Evolutionary conservation across 257 asterid species (phyloP), one percentile per base, ranked within the genome.

Genomic region (Nicotiana tomentosiformis): DNA sequence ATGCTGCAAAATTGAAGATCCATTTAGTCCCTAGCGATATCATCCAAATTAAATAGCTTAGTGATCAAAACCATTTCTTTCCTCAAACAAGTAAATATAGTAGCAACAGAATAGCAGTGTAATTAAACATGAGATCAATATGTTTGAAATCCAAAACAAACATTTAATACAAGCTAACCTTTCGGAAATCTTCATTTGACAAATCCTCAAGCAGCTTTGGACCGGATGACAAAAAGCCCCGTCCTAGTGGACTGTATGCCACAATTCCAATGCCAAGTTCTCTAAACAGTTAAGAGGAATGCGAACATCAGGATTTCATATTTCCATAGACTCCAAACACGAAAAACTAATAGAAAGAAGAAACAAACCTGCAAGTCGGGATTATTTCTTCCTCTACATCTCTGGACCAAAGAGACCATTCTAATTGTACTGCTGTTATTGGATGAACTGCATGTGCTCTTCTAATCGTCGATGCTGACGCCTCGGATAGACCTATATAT

Each of bases 391-490:
- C 81, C 77, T 87, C 90, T 7, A 46, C 77, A 83, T 87, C 87
- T 81, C 88, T 81, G 1, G 83, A 14, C 88, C 86, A 82, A 43
- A 87, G 46, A 5, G 88, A 84, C 90, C 90, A 87, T 29, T 87
- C 90, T 64, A 82, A 33, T 62, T 87, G 90, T 11, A 87, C 62
- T 2, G 90, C 88, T 65, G 88, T 82, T 82, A 87, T 49, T 5
- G 88, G 90, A 84, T 87, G 88, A 66, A 87, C 78, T 2, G 88
- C 84, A 35, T 87, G 90, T 43, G 90, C 90, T 79, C 88, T 84
- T 83, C 90, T 77, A 5, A 87, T 87, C 7, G 90, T 84, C 7
- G 86, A 82, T 18, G 90, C 85, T 23, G 88, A 84, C 7, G 90
- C 90, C 78, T 84, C 88, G 0, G 86, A 82, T 4, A 82, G 79